phyloP scores from a whole-genome alignment of 2,329 filamentous ascomycete genomes.

The Phaeosphaeriaceae sp. region DNA sequence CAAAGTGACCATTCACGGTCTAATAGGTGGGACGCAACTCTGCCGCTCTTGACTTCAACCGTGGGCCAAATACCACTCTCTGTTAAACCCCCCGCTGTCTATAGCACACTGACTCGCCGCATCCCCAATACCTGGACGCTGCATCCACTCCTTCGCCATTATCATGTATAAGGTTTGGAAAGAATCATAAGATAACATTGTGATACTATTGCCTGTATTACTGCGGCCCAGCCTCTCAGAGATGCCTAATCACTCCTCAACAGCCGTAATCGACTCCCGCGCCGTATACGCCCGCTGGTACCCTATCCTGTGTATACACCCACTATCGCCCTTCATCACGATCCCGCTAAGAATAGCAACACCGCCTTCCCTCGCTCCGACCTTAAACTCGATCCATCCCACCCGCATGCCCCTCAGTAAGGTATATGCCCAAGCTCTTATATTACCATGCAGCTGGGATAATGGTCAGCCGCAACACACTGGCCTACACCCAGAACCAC shows the following conservation, averaged over 20 bases:
- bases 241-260: background rate
- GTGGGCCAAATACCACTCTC: too few relatives aligned
- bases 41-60: too few relatives aligned
- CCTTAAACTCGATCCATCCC: background rate
- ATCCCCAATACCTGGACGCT: too few relatives aligned
- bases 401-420: background rate
- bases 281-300: background rate
- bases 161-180: background rate
- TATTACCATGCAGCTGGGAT: constrained; percentile 18
- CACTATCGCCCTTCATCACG: background rate
- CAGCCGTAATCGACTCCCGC: background rate
- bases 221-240: constrained; percentile 3
- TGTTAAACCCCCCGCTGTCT: background rate
- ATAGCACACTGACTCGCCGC: background rate
- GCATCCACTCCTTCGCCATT: too few relatives aligned
- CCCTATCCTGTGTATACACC: background rate
- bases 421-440: constrained; percentile 27
- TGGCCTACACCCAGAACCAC: background rate
- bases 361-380: constrained; percentile 1
- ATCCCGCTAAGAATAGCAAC: constrained; percentile 9
- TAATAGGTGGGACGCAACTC: too few relatives aligned
- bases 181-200: background rate
- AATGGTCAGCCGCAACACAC: constrained; percentile 5
- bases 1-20: too few relatives aligned
- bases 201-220: constrained; percentile 2